phyloP scores from a whole-genome alignment of 2,329 filamentous ascomycete genomes.

The Botryosphaeria dothidea region DNA sequence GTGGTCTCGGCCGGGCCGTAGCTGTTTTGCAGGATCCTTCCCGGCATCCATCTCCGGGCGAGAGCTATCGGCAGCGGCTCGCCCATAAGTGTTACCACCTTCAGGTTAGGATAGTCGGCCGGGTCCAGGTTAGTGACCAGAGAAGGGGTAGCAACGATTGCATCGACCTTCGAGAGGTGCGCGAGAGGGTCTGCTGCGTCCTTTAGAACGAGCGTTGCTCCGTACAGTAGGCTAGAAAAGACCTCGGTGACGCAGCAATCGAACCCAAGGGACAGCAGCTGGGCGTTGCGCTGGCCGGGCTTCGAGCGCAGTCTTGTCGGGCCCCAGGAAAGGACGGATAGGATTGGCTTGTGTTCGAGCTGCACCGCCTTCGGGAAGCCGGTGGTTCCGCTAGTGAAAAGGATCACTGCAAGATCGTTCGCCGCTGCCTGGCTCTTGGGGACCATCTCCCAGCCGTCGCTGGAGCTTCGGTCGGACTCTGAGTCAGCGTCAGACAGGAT shows the following conservation, averaged over 20 bases:
- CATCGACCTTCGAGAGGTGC: slow-evolving; percentile 13
- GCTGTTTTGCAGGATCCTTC: not conserved
- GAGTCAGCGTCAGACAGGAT: not conserved
- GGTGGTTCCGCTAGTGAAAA: slow-evolving; percentile 19
- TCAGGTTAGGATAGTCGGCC: slow-evolving; percentile 3
- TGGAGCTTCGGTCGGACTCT: not conserved
- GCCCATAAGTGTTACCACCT: slow-evolving; percentile 9
- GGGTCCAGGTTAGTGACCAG: slow-evolving; percentile 5
- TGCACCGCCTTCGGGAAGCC: slow-evolving; percentile 15
- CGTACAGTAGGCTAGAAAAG: slow-evolving; percentile 17
- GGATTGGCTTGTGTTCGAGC: slow-evolving; percentile 9
- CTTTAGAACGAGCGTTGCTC: slow-evolving; percentile 19
- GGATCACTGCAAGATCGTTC: not conserved
- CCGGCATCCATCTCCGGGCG: slow-evolving; percentile 4
- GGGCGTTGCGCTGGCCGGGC: slow-evolving; percentile 15
- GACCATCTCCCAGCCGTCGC: not conserved
- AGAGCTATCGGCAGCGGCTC: slow-evolving; percentile 12
- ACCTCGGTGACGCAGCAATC: slow-evolving; percentile 20
- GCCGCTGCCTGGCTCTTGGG: not conserved
- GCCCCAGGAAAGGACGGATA: slow-evolving; percentile 10
- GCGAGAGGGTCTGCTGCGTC: slow-evolving; percentile 12
- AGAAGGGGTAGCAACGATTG: slow-evolving; percentile 14
- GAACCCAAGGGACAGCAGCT: slow-evolving; percentile 18
- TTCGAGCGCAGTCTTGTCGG: slow-evolving; percentile 8
- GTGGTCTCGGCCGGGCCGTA: slow-evolving; percentile 18